A percentile compares a stretch with the other conserved stretches of the same genome.
phyloP scores from a whole-genome alignment of 495 filamentous ascomycete species.

The Podospora comata region DNA sequence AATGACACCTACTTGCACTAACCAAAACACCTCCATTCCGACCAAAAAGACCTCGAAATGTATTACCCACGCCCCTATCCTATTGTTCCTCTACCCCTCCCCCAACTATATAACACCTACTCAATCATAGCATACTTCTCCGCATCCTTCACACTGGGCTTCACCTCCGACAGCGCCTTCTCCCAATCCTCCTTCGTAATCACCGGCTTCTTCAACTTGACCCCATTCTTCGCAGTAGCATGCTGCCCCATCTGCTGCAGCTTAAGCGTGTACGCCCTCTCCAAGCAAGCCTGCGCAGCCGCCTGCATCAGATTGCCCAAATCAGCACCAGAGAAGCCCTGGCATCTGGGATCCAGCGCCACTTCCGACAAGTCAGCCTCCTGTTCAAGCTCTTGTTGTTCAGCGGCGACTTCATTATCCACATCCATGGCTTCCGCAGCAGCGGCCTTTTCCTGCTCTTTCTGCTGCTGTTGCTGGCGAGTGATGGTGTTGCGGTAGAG shows the following conservation, averaged over 20 bases:
- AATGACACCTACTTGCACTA: too few species aligned
- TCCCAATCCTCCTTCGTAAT: slow-evolving; percentile 76
- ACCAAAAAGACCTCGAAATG: too few species aligned
- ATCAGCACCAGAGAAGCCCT: slow-evolving; percentile 90
- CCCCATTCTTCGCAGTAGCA: slow-evolving; percentile 7
- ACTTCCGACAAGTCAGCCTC: slow-evolving; percentile 52
- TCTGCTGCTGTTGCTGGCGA: slow-evolving; percentile 38
- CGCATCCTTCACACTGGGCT: slow-evolving; percentile 72
- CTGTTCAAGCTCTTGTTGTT: slow-evolving; percentile 6
- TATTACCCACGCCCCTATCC: too few species aligned
- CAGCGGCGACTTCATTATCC: slow-evolving; percentile 7
- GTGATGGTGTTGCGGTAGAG: slow-evolving; percentile 62
- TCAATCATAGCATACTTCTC: slow-evolving; percentile 27
- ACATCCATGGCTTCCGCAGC: slow-evolving; percentile 23
- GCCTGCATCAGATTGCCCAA: slow-evolving; percentile 71
- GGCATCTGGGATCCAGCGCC: slow-evolving; percentile 64
- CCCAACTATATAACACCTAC: neutral
- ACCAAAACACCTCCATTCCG: too few species aligned
- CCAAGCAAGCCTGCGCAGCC: slow-evolving; percentile 73
- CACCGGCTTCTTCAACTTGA: slow-evolving; percentile 36
- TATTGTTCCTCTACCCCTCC: too few species aligned
- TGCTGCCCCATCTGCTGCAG: slow-evolving; percentile 12
- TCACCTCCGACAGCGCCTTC: slow-evolving; percentile 64
- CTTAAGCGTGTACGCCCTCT: slow-evolving; percentile 46
- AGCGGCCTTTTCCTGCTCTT: slow-evolving; percentile 20